A percentile compares a stretch with the other conserved stretches of the same genome.
Conservation (phyloP, 73 alveolate species). For the Stentor roeselii region DNA sequence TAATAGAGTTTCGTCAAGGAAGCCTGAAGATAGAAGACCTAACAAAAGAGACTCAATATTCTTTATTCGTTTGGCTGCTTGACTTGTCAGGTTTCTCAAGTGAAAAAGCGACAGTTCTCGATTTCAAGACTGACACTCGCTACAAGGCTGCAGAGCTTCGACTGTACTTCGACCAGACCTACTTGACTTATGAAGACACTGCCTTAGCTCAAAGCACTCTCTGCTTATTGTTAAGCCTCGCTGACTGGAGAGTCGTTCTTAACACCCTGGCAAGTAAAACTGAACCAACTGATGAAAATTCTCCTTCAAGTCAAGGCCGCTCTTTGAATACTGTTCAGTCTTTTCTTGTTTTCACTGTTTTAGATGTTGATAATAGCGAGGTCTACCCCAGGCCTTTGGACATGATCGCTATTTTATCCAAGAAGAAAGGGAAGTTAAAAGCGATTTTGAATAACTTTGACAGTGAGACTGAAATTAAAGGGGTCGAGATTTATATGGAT, state of each 20-base stretch:
- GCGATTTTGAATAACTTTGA: background rate
- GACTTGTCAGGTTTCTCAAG: conserved; percentile 1
- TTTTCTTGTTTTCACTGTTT: background rate
- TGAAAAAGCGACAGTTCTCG: background rate
- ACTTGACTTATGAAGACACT: conserved; percentile 15
- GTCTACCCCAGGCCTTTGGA: conserved; percentile 14
- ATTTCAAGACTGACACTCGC: conserved; percentile 24
- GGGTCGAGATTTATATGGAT: background rate
- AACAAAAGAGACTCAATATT: conserved; percentile 1
- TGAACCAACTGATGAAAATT: background rate
- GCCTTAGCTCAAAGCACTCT: background rate
- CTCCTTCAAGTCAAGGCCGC: conserved; percentile 14
- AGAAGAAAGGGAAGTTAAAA: too few species aligned
- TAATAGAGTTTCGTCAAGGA: background rate
- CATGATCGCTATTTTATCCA: background rate
- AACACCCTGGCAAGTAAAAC: background rate
- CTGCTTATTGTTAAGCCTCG: conserved; percentile 5
- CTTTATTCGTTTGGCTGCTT: background rate
- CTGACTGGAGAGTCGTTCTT: conserved; percentile 3
- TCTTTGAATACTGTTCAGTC: background rate
- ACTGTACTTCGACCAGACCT: background rate
- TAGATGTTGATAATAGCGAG: background rate
- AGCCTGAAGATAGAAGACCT: background rate
- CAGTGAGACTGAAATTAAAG: background rate
- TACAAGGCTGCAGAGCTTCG: conserved; percentile 14